Evolutionary conservation across 2,329 filamentous ascomycete species (phyloP).

Genomic region (Trichoderma sp.): DNA sequence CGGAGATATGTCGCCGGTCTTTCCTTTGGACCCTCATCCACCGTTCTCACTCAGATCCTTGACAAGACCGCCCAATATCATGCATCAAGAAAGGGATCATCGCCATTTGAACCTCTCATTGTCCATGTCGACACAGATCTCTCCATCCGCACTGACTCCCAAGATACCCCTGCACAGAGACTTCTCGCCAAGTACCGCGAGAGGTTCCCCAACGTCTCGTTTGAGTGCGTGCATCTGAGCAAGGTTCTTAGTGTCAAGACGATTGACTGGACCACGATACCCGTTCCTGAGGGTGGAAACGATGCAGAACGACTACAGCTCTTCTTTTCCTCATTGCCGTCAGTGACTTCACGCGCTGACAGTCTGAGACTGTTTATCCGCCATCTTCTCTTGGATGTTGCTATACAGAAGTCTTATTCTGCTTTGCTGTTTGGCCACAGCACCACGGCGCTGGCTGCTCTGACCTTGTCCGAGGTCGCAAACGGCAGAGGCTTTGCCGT

Average conservation of each 20-base stretch:
- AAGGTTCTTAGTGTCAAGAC: conserved; percentile 53
- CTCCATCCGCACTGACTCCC: conserved; percentile 21
- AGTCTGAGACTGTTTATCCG: conserved; percentile 68
- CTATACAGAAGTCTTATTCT: conserved; percentile 59
- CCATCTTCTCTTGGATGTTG: conserved; percentile 66
- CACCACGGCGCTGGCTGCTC: conserved; percentile 83
- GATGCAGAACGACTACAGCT: conserved; percentile 47
- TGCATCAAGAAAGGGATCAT: conserved; percentile 59
- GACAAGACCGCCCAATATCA: conserved; percentile 67
- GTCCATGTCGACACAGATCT: conserved; percentile 53
- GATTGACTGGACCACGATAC: conserved; percentile 55
- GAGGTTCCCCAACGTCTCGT: conserved; percentile 64
- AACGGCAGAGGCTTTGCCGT: conserved; percentile 85
- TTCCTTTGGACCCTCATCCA: conserved; percentile 80
- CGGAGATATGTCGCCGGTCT: conserved; percentile 68
- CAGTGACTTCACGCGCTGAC: conserved; percentile 74
- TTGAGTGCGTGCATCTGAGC: conserved; percentile 63
- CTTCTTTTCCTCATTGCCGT: conserved; percentile 62
- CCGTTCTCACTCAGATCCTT: conserved; percentile 72
- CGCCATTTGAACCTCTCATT: conserved; percentile 66
- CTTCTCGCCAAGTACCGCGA: conserved; percentile 46
- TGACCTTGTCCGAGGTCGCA: conserved; percentile 81
- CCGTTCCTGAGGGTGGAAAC: conserved; percentile 25
- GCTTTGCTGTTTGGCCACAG: conserved; percentile 80
- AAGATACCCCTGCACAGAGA: conserved; percentile 19